Evolutionary conservation across 1,284 basidiomycete species (phyloP).

Genomic region (Ustilago cynodontis): DNA sequence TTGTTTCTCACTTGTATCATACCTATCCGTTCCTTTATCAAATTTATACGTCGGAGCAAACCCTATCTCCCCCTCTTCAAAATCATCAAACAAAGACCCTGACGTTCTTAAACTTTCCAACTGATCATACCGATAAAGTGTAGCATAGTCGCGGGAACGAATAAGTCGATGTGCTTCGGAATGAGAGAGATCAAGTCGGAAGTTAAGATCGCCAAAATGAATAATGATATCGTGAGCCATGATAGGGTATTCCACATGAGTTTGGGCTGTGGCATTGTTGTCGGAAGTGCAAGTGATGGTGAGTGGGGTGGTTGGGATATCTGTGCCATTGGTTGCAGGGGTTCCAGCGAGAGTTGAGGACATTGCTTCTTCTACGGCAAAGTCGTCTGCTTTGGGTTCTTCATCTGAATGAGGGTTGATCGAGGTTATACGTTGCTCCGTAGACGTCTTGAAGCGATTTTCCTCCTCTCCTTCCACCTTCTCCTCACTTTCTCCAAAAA

Average conservation of each 20-base stretch:
- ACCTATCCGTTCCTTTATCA: conserved; percentile 80
- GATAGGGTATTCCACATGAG: conserved; percentile 29
- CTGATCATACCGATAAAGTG: conserved; percentile 81
- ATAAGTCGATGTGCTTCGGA: conserved; percentile 77
- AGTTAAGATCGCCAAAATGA: conserved; percentile 94
- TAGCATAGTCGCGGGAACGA: conserved; percentile 38
- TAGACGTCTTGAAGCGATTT: conserved; percentile 19
- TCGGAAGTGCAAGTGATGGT: background rate
- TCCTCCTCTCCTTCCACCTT: background rate
- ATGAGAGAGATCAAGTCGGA: conserved; percentile 88
- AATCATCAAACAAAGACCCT: conserved; percentile 79
- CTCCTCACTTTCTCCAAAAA: background rate
- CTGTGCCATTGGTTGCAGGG: conserved; percentile 3
- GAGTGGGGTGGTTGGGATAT: background rate
- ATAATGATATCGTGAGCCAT: conserved; percentile 75
- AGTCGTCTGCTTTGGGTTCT: background rate
- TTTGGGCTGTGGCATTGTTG: background rate
- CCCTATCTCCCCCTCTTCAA: conserved; percentile 85
- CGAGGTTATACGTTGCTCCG: conserved; percentile 17
- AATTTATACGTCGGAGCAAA: conserved; percentile 93
- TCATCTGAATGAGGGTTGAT: background rate
- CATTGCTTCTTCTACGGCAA: background rate
- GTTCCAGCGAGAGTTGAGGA: background rate
- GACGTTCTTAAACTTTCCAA: conserved; percentile 40
- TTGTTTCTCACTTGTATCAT: conserved; percentile 95